Evolutionary conservation across 2,329 filamentous ascomycete species (phyloP).

Genomic region (Nemania sp.): DNA sequence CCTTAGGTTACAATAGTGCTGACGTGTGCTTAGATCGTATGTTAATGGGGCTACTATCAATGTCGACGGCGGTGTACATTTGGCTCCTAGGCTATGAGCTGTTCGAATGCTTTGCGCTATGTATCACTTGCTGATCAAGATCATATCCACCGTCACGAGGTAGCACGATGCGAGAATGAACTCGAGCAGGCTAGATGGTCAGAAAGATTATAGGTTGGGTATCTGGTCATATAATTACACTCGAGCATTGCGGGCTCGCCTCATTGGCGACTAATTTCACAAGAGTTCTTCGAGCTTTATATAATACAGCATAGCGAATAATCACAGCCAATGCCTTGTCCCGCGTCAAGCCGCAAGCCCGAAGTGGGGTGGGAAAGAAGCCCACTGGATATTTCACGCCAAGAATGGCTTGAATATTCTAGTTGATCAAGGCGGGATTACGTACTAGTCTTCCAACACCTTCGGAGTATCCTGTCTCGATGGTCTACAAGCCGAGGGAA

Average conservation of each 20-base stretch:
- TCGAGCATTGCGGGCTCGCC: neutral
- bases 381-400: too few species aligned
- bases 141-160: neutral
- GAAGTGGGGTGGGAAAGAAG: too few species aligned
- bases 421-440: too few species aligned
- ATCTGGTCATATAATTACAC: constrained; percentile 2
- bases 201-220: constrained; percentile 4
- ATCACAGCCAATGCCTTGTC: too few species aligned
- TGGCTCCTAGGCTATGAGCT: constrained; percentile 52
- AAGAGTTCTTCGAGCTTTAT: constrained; percentile 2
- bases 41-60: constrained; percentile 67
- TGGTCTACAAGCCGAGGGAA: constrained; percentile 68
- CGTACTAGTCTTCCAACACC: constrained; percentile 47
- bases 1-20: neutral
- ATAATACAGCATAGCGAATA: neutral
- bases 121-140: neutral
- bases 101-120: too few species aligned
- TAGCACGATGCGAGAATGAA: neutral
- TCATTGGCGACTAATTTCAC: neutral
- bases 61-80: constrained; percentile 60
- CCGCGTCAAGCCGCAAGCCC: too few species aligned
- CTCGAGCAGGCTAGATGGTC: too few species aligned
- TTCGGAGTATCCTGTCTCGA: constrained; percentile 57
- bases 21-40: constrained; percentile 46
- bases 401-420: too few species aligned